Conservation (phyloP, 345 rosid genomes). For the Eucalyptus coolabah region DNA sequence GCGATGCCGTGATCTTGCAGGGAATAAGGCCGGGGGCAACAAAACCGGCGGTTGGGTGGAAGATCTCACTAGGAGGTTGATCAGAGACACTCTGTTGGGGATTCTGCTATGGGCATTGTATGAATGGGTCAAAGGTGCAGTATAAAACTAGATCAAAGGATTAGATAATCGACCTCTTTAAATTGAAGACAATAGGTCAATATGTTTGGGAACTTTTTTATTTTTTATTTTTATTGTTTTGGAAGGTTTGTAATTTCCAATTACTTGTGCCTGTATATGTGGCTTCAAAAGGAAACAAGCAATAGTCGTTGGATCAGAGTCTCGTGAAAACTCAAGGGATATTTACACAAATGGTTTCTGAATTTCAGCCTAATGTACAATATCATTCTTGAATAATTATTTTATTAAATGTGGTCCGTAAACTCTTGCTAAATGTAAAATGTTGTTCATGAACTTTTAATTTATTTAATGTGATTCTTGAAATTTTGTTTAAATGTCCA, state of each 20-base stretch:
- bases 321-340: background rate
- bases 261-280: background rate
- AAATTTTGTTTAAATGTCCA: background rate
- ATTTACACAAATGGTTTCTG: background rate
- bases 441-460: background rate
- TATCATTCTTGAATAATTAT: background rate
- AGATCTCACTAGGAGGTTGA: background rate
- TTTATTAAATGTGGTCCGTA: background rate
- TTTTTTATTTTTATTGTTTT: background rate
- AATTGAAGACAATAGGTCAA: too few species aligned
- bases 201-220: too few species aligned
- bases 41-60: background rate
- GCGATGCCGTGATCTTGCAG: conserved; percentile 36
- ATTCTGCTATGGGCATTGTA: background rate
- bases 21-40: conserved; percentile 22
- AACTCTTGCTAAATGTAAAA: background rate
- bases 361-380: background rate
- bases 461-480: background rate
- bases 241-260: background rate
- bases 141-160: background rate
- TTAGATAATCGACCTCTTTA: too few species aligned
- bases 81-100: too few species aligned
- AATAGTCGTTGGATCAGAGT: background rate
- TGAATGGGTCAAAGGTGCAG: background rate
- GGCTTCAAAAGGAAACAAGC: background rate